Conservation (phyloP, 1,284 basidiomycete genomes). For the Irpex sp. region DNA sequence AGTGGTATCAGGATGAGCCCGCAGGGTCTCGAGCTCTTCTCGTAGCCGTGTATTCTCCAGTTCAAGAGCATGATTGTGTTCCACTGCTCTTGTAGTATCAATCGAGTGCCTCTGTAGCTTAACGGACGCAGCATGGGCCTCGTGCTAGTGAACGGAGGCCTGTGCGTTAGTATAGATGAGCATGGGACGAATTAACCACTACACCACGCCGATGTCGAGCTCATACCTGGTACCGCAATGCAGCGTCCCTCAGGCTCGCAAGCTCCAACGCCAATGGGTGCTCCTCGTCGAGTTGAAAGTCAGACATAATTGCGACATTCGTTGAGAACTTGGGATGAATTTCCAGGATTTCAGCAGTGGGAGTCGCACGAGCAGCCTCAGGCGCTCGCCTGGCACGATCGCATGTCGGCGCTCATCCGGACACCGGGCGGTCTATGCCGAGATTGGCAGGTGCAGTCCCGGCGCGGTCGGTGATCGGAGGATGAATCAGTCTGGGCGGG, state of each 20-base stretch:
- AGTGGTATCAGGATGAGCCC: slow-evolving; percentile 43
- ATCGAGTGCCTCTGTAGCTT: slow-evolving; percentile 63
- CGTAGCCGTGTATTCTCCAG: slow-evolving; percentile 52
- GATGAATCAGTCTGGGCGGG: neutral
- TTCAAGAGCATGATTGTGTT: slow-evolving; percentile 47
- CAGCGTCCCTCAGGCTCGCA: slow-evolving; percentile 56
- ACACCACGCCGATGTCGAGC: slow-evolving; percentile 9
- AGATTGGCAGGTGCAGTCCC: neutral
- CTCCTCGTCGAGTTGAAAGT: slow-evolving; percentile 36
- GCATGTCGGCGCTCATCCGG: neutral
- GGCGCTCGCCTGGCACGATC: neutral
- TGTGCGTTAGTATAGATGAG: slow-evolving; percentile 26
- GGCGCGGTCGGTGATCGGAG: slow-evolving; percentile 1
- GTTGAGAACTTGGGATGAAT: neutral
- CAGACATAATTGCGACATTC: slow-evolving; percentile 11
- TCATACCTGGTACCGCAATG: slow-evolving; percentile 63
- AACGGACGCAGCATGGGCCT: slow-evolving; percentile 59
- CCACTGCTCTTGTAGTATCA: slow-evolving; percentile 45
- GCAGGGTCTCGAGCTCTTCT: slow-evolving; percentile 49
- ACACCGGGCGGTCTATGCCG: neutral
- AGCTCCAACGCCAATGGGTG: slow-evolving; percentile 70
- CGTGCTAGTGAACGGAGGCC: slow-evolving; percentile 47
- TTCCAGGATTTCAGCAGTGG: neutral
- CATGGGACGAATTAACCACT: slow-evolving; percentile 14
- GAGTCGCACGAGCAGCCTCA: neutral